A percentile compares a stretch with the other conserved stretches of the same genome.
These are phyloP conservation scores for Ulmus americana DNA, from an alignment of 331 rosid genomes.

Conservation along the genomic window DNA sequence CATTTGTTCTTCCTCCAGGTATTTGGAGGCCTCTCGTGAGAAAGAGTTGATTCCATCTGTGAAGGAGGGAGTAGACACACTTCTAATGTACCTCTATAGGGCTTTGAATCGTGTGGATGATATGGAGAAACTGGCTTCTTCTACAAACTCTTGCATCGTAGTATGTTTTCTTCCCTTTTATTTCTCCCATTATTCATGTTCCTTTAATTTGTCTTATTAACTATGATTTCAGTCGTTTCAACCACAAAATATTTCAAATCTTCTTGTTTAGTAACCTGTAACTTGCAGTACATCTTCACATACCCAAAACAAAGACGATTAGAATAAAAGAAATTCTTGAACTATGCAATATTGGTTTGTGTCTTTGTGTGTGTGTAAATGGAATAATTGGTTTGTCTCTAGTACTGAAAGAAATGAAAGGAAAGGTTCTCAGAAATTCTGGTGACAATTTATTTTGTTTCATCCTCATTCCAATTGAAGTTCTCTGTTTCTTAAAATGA, in stretches of 20 bases:
- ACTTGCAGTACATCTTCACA: conserved; percentile 1
- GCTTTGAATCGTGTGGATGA: conserved; percentile 63
- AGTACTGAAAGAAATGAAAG: background rate
- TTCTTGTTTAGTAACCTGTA: conserved; percentile 9
- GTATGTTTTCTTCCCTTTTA: conserved; percentile 40
- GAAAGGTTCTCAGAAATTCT: background rate
- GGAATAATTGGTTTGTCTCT: too few species aligned
- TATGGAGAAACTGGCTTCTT: conserved; percentile 89
- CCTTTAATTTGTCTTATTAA: conserved; percentile 8
- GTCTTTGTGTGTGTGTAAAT: too few species aligned
- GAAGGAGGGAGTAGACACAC: conserved; percentile 83
- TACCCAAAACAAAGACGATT: background rate
- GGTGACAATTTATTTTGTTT: too few species aligned
- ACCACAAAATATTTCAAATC: background rate
- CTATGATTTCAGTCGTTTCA: conserved; percentile 9
- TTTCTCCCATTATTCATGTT: conserved; percentile 12
- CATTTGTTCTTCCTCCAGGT: conserved; percentile 40
- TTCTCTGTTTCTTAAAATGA: too few species aligned
- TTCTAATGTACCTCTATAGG: conserved; percentile 84
- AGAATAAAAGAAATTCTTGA: background rate
- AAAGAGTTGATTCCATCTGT: conserved; percentile 29
- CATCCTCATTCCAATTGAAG: too few species aligned
- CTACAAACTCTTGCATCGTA: conserved; percentile 77
- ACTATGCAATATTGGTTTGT: background rate
- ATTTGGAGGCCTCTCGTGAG: conserved; percentile 34